phyloP scores from a whole-genome alignment of 176 grass and related monocot genomes.

The Musa acuminata region DNA sequence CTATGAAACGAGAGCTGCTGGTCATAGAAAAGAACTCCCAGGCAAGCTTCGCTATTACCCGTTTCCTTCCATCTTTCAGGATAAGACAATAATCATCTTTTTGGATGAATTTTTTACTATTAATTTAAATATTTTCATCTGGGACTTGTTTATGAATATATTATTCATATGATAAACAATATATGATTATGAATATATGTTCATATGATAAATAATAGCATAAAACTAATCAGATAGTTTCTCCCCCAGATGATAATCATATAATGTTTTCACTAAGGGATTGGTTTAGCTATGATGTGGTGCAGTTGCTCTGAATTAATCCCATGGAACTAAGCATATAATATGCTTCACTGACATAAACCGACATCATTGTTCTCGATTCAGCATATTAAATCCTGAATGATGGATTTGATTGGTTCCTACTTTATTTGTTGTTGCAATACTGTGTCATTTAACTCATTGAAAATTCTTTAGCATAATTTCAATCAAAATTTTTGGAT shows the following conservation, averaged over 20 bases:
- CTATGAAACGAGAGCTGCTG: constrained; percentile 71
- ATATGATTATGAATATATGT: neutral
- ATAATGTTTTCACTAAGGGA: neutral
- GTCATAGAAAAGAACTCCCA: constrained; percentile 39
- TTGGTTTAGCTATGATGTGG: too few species aligned
- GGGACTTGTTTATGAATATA: neutral
- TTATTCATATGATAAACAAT: neutral
- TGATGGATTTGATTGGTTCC: too few species aligned
- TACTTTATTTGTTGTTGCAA: too few species aligned
- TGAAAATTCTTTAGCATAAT: too few species aligned
- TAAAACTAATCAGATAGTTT: neutral
- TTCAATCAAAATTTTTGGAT: too few species aligned
- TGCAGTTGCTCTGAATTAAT: too few species aligned
- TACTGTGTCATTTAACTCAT: too few species aligned
- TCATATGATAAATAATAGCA: neutral
- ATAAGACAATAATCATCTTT: neutral
- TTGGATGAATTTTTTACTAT: neutral
- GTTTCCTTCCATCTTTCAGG: neutral
- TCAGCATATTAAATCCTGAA: too few species aligned
- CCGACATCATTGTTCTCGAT: too few species aligned
- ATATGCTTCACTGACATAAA: too few species aligned
- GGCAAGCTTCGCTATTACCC: constrained; percentile 31
- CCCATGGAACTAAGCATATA: too few species aligned
- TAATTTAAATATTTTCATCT: neutral
- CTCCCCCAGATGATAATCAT: neutral